Evolutionary conservation across 306 rosid species (phyloP), one percentile per base, ranked within the genome.

Genomic region (Dalbergia oliveri): DNA sequence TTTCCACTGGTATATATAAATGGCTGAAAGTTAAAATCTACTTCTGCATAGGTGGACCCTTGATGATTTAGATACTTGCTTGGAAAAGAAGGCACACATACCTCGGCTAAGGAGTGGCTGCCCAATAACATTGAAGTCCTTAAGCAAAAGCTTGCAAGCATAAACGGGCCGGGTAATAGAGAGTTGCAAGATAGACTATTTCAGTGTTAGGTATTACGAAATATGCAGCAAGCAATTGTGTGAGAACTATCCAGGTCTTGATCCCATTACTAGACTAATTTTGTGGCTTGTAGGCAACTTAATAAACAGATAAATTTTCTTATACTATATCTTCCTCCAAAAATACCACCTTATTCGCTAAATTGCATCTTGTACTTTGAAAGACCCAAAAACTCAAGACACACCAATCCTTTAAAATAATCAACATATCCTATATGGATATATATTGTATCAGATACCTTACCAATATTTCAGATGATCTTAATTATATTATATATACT

Each of bases 31-130:
- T 33, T 31, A 75, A 59, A 18, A 69, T 21, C 39, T 74, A 16
- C 57, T 71, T 44, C 12, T 75, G 78, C 21, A 35, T 47, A 92
- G 97, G 87, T 90, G 94, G 94, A 87, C 85, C 53, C 80, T 88
- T 53, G 87, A 92, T 77, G 94, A 92, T 84, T 75, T 53, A 58
- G 91, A 90, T 74, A 85, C 88, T 35, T 45, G 88, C 90, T 88
- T 90, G 34, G 94, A 90, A 81, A 88, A 81, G 91, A 92, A 87
- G 73, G 83, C 94, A 71, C 94, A 84, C 71, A 86, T 92, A 84
- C 94, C 91, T 56, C 87, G 94, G 64, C 81, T 92, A 18, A 79
- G 83, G 60, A 87, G 88, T 41, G 93, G 97, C 8, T 90, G 84
- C 68, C 97, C 91, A 60, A 84, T 92, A 81, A 88, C 97, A 19